A percentile compares a stretch with the other conserved stretches of the same genome.
Evolutionary conservation across 2,329 filamentous ascomycete species (phyloP).

Genomic region (Verticillium albo-atrum): DNA sequence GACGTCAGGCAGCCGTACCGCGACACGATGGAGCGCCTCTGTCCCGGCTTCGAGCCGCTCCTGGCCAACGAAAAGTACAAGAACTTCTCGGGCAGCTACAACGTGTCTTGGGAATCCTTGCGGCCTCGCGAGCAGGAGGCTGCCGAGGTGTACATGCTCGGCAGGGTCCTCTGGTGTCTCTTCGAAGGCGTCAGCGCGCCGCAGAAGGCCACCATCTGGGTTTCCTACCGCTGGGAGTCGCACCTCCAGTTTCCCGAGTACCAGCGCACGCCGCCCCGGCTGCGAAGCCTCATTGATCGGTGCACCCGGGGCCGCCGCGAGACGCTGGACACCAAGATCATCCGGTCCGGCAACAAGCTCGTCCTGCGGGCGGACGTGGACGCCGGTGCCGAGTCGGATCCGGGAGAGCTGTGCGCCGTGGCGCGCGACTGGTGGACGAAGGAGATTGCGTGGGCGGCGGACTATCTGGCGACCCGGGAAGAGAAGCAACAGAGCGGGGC

Average conservation of each 20-base stretch:
- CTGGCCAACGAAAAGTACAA: constrained; percentile 38
- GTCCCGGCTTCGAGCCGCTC: constrained; percentile 41
- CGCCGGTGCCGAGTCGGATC: constrained; percentile 23
- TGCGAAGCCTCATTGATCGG: constrained; percentile 43
- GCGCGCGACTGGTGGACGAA: constrained; percentile 43
- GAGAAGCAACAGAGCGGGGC: constrained; percentile 29
- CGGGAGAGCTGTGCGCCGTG: constrained; percentile 28
- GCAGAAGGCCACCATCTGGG: constrained; percentile 52
- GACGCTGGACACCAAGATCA: constrained; percentile 38
- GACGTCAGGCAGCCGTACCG: constrained; percentile 34
- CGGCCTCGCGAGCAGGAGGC: constrained; percentile 47
- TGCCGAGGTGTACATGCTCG: constrained; percentile 60
- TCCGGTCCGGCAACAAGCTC: constrained; percentile 40
- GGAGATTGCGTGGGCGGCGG: constrained; percentile 43
- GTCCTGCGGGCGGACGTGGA: constrained; percentile 32
- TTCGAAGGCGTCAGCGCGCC: constrained; percentile 57
- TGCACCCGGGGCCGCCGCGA: constrained; percentile 46
- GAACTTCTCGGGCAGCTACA: constrained; percentile 47
- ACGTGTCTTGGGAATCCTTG: constrained; percentile 53
- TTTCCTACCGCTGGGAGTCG: constrained; percentile 54
- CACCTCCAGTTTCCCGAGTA: constrained; percentile 52
- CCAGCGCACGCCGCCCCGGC: constrained; percentile 35
- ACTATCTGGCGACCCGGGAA: constrained; percentile 38
- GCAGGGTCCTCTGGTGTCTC: constrained; percentile 57
- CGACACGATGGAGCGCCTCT: constrained; percentile 33